These are phyloP conservation scores for Cenchrus fungigraminus DNA, from an alignment of 176 grass and related monocot species.

Conservation along the genomic window DNA sequence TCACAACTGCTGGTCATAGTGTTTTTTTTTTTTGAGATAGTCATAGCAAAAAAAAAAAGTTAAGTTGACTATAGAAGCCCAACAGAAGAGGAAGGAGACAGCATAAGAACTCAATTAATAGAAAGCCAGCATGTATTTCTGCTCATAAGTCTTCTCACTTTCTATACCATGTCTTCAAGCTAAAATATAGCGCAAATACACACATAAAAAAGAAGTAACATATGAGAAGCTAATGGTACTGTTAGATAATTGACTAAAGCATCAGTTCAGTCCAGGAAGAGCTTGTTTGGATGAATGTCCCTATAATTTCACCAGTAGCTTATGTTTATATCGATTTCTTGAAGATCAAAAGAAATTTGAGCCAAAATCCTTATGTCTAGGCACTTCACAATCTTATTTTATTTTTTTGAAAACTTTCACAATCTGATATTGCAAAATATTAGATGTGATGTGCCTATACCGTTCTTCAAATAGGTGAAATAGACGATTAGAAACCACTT, in stretches of 20 bases:
- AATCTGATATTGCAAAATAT: neutral
- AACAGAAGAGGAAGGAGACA: neutral
- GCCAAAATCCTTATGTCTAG: constrained; percentile 7
- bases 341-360: constrained; percentile 30
- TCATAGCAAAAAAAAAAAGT: constrained; percentile 1
- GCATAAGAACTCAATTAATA: constrained; percentile 2
- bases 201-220: neutral
- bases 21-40: too few species aligned
- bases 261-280: constrained; percentile 4
- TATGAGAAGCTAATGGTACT: neutral
- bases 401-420: neutral
- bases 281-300: neutral
- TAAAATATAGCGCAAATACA: constrained; percentile 8
- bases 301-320: neutral
- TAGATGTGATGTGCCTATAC: neutral
- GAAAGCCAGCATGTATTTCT: neutral
- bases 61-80: neutral
- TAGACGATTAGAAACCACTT: constrained; percentile 33
- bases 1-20: neutral
- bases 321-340: neutral
- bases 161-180: constrained; percentile 2
- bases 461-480: constrained; percentile 24
- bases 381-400: constrained; percentile 14
- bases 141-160: neutral
- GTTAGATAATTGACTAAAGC: neutral